Evolutionary conservation across 1,284 basidiomycete genomes (phyloP).

Genomic region (Porodaedalea pini): DNA sequence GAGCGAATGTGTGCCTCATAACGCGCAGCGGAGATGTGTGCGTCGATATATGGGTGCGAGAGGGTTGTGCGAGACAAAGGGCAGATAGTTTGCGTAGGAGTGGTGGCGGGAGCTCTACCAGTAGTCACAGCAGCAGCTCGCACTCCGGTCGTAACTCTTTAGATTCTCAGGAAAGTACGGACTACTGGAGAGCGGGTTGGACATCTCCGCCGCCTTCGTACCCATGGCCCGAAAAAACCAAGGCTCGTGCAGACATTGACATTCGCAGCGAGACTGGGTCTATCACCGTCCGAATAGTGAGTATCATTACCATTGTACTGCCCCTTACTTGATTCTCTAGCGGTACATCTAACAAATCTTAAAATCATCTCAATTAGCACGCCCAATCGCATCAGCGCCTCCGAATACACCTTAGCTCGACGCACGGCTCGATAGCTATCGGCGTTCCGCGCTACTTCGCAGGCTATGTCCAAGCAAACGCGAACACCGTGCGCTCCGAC

Average conservation of each 20-base stretch:
- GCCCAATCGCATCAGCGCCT: slow-evolving; percentile 14
- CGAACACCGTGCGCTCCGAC: neutral
- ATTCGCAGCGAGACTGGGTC: slow-evolving; percentile 9
- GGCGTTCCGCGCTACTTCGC: slow-evolving; percentile 16
- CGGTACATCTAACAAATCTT: too few species aligned
- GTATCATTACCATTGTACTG: neutral
- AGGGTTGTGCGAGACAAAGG: slow-evolving; percentile 4
- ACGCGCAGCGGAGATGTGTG: slow-evolving; percentile 14
- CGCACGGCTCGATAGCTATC: slow-evolving; percentile 8
- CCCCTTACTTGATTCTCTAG: too few species aligned
- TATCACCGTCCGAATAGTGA: slow-evolving; percentile 11
- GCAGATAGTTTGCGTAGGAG: neutral
- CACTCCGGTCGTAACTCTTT: neutral
- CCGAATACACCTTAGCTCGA: slow-evolving; percentile 11
- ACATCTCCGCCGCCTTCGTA: slow-evolving; percentile 1
- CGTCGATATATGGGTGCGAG: slow-evolving; percentile 18
- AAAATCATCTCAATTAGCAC: slow-evolving; percentile 9
- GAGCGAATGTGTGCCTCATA: slow-evolving; percentile 7
- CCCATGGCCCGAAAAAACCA: neutral
- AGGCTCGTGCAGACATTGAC: slow-evolving; percentile 7
- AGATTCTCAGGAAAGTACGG: slow-evolving; percentile 1
- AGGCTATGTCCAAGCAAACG: slow-evolving; percentile 8
- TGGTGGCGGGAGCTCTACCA: neutral
- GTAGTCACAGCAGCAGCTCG: neutral
- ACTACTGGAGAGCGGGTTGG: slow-evolving; percentile 16